Percentiles rank a stretch among this genome's conserved stretches.
Conservation (phyloP, 805 yeast species). For the Candida qinlingensis region DNA sequence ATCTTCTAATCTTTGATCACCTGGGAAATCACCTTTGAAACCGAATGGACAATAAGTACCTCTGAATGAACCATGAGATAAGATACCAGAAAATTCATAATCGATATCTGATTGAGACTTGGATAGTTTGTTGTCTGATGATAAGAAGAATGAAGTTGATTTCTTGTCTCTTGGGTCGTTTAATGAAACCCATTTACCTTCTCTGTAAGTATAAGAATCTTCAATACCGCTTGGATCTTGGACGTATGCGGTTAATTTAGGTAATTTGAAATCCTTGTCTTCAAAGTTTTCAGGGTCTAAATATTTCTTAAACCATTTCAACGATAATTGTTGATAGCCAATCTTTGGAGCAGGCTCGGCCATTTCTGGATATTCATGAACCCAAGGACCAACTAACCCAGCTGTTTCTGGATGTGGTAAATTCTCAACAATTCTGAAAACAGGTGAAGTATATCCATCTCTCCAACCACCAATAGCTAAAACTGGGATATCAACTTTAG, state of each 20-base stretch:
- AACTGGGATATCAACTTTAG: constrained; percentile 37
- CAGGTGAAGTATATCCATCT: constrained; percentile 42
- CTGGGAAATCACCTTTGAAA: constrained; percentile 40
- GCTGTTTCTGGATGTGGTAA: constrained; percentile 31
- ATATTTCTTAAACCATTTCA: constrained; percentile 37
- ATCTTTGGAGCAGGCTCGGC: constrained; percentile 41
- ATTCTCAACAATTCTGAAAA: constrained; percentile 37
- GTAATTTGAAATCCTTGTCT: constrained; percentile 24
- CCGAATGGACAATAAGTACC: constrained; percentile 45
- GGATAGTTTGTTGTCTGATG: constrained; percentile 9
- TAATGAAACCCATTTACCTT: constrained; percentile 36
- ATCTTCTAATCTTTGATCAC: constrained; percentile 39
- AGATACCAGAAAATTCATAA: constrained; percentile 27
- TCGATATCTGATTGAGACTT: constrained; percentile 1
- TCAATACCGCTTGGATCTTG: constrained; percentile 37
- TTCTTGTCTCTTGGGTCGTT: constrained; percentile 13
- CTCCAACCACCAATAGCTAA: constrained; percentile 43
- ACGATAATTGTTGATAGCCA: constrained; percentile 38
- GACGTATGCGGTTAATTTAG: constrained; percentile 35
- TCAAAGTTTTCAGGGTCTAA: constrained; percentile 26
- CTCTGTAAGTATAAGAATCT: constrained; percentile 33
- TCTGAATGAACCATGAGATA: constrained; percentile 39
- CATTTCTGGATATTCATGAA: constrained; percentile 44
- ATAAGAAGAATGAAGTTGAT: constrained; percentile 13
- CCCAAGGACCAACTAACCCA: constrained; percentile 43